Evolutionary conservation across 1,284 basidiomycete genomes (phyloP).

Genomic region (Exobasidium cylindrosporum): DNA sequence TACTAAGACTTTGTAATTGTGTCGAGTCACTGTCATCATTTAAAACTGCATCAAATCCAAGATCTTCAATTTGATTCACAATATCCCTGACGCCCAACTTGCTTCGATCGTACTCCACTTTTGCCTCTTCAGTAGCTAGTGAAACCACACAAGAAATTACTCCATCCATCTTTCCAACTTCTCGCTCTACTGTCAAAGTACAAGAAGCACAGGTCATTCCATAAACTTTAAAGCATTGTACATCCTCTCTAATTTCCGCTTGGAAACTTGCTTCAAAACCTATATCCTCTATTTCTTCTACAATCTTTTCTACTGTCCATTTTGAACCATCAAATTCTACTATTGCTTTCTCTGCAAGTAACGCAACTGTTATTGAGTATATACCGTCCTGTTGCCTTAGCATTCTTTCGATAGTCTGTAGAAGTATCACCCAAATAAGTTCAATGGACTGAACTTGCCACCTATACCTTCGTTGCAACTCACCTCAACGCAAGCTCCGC

Average conservation of each 20-base stretch:
- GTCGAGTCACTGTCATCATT: constrained; percentile 75
- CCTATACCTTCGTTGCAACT: too few species aligned
- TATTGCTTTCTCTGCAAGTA: constrained; percentile 87
- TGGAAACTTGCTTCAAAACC: constrained; percentile 72
- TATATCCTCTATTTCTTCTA: constrained; percentile 82
- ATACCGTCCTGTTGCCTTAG: constrained; percentile 82
- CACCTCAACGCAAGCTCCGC: constrained; percentile 83
- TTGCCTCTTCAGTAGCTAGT: constrained; percentile 41
- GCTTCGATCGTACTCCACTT: constrained; percentile 35
- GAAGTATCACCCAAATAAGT: background rate
- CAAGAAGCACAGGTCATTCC: constrained; percentile 88
- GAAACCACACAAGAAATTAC: constrained; percentile 36
- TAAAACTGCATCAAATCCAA: constrained; percentile 87
- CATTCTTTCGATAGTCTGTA: constrained; percentile 79
- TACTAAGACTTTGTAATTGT: constrained; percentile 82
- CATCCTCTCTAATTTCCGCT: constrained; percentile 11
- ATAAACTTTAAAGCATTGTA: constrained; percentile 66
- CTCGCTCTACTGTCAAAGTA: constrained; percentile 72
- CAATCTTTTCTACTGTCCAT: constrained; percentile 72
- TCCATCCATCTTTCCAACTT: constrained; percentile 65
- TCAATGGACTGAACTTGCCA: too few species aligned
- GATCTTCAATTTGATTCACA: constrained; percentile 63
- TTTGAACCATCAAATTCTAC: constrained; percentile 76
- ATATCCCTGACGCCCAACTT: constrained; percentile 39
- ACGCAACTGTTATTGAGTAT: constrained; percentile 79